Percentiles rank a stretch among this genome's conserved stretches.
Conservation (phyloP, 2,329 filamentous ascomycete genomes). For the Berkeleyomyces rouxiae region DNA sequence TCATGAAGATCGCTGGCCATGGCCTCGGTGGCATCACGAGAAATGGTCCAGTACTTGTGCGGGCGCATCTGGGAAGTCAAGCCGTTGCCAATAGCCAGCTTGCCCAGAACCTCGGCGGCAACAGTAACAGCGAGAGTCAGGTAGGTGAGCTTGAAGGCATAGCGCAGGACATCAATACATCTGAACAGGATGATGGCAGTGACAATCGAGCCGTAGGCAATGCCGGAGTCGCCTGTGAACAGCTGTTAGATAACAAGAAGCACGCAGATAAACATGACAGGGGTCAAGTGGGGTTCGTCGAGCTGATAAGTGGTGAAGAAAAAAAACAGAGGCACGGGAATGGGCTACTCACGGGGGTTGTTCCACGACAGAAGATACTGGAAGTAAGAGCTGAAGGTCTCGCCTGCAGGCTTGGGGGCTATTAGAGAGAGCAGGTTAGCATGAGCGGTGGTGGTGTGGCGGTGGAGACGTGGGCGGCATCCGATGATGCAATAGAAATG, state of each 20-base stretch:
- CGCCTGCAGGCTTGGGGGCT: constrained; percentile 24
- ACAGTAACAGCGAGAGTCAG: constrained; percentile 44
- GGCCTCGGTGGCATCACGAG: constrained; percentile 43
- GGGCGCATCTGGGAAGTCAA: constrained; percentile 50
- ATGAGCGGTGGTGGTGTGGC: neutral
- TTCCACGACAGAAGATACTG: constrained; percentile 53
- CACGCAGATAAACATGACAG: constrained; percentile 1
- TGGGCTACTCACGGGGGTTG: constrained; percentile 39
- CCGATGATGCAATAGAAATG: neutral
- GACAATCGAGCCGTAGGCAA: constrained; percentile 44
- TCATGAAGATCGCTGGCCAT: constrained; percentile 49
- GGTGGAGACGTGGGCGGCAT: neutral
- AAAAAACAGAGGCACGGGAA: neutral
- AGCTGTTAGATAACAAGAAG: neutral
- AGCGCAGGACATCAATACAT: constrained; percentile 51
- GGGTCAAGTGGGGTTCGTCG: constrained; percentile 10
- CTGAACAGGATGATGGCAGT: constrained; percentile 43
- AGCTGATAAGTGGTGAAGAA: neutral
- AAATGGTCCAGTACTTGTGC: constrained; percentile 49
- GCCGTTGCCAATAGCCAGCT: constrained; percentile 42
- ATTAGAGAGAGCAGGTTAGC: neutral
- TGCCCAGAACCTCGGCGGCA: constrained; percentile 43
- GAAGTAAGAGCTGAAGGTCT: constrained; percentile 57
- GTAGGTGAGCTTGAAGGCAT: constrained; percentile 47
- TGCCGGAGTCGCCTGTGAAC: constrained; percentile 40